Evolutionary conservation across 768 basidiomycete species (phyloP), one percentile per base, ranked within the genome.

Genomic region (Rhizopogon salebrosus): DNA sequence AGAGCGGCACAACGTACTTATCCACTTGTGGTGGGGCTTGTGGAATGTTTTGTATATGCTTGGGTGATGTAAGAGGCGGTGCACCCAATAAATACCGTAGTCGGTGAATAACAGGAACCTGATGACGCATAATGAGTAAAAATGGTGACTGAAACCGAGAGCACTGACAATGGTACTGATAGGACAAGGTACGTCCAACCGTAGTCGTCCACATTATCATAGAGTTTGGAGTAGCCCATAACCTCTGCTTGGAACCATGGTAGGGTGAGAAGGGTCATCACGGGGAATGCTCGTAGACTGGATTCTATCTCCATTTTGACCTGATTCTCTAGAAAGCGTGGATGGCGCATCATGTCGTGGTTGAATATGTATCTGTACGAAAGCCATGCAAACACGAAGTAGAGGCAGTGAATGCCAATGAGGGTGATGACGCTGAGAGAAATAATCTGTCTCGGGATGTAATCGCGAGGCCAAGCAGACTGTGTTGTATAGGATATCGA

Each of bases 1-100:
- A 40, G 26, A 27, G 35, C 46, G 23, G 22, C 3, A 43, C 16
- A 29, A 83, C 93, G 52, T 68, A 95, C 94, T 83, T 57, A 98
- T 76, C 97, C 97, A 99, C 71, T 91, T 95, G 79, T 99, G 97
- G 68, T 99, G 97, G 1, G 95, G 94, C 70, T 99, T 99, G 71
- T 99, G 97, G 41, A 99, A 62, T 52, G 77, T 72, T 67, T 95
- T 98, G 78, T 99, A 99, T 53, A 97, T 60, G 36, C 76, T 51
- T 2, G 95, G 95, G 54, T 87, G 74, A 65, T 99, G 97, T 51
- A 95, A 75, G 71, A 79, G 77, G 23, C 97, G 84, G 65, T 99
- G 97, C n/a, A 95, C 76, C 94, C 95, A 98, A 68, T 99, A 99
- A 57, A 99, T 91, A 61, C 79, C 75, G 60, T 92, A 90, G 70